These are phyloP conservation scores for Stropharia rugosoannulata DNA, from an alignment of 768 basidiomycete genomes.

Conservation along the genomic window DNA sequence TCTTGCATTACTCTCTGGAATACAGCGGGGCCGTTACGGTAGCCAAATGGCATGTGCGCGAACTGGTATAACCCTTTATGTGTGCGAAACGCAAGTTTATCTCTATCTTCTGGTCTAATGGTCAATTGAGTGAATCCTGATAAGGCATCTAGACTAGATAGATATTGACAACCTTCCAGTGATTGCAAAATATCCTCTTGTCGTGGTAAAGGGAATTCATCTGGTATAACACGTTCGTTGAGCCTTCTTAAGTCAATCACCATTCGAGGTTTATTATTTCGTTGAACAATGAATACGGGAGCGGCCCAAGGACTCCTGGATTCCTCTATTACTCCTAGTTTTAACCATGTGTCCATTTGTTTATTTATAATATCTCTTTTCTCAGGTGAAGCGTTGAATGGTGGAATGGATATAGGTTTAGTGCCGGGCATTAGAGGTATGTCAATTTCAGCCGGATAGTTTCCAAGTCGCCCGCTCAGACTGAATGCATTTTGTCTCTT, in stretches of 20 bases:
- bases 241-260: background rate
- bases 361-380: conserved; percentile 24
- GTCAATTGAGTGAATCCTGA: conserved; percentile 40
- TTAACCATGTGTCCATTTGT: conserved; percentile 12
- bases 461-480: background rate
- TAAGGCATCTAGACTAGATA: conserved; percentile 24
- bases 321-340: conserved; percentile 32
- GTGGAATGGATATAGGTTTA: background rate
- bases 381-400: conserved; percentile 18
- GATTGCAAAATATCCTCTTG: conserved; percentile 27
- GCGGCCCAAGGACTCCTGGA: conserved; percentile 35
- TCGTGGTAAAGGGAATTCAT: conserved; percentile 23
- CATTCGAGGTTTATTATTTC: too few relatives aligned
- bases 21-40: conserved; percentile 27
- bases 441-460: background rate
- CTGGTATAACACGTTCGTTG: conserved; percentile 7
- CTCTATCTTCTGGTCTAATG: conserved; percentile 16
- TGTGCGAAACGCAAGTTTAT: conserved; percentile 36
- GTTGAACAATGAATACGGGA: too few relatives aligned
- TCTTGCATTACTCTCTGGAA: conserved; percentile 43
- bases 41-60: conserved; percentile 29
- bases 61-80: conserved; percentile 42
- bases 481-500: background rate
- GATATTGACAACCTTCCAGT: conserved; percentile 25
- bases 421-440: background rate